Percentiles rank a stretch among this genome's conserved stretches.
phyloP scores from a whole-genome alignment of 176 grass and related monocot genomes.

The Elaeis guineensis region DNA sequence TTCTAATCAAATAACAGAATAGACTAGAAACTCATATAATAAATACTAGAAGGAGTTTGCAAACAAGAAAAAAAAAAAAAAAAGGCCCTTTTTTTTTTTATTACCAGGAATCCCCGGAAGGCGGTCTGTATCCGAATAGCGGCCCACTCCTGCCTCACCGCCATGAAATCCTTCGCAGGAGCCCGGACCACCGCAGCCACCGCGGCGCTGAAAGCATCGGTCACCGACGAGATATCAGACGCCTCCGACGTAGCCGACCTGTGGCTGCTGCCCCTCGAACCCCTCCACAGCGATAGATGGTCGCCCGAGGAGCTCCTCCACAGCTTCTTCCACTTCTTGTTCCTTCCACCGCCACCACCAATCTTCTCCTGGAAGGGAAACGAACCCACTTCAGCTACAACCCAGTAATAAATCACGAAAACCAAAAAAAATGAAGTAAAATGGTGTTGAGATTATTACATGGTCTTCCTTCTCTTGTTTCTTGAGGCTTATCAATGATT shows the following conservation, averaged over 20 bases:
- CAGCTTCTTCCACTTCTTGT: constrained; percentile 12
- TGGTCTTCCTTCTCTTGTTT: constrained; percentile 57
- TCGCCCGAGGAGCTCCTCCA: constrained; percentile 17
- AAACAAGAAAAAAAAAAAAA: background rate
- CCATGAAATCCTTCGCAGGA: background rate
- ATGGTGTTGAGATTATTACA: constrained; percentile 27
- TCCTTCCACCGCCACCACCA: background rate
- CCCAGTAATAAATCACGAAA: background rate
- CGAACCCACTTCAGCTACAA: background rate
- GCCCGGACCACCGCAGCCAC: constrained; percentile 31
- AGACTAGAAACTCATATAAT: too few species aligned
- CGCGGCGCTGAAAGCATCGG: constrained; percentile 53
- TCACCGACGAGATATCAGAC: constrained; percentile 47
- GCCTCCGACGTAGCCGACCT: constrained; percentile 39
- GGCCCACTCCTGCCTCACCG: constrained; percentile 10
- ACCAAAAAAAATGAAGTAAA: background rate
- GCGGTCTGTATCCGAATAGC: constrained; percentile 14
- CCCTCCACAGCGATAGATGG: background rate
- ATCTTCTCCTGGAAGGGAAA: constrained; percentile 1
- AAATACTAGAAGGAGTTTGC: too few species aligned
- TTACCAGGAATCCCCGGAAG: constrained; percentile 16
- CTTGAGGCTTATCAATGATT: constrained; percentile 77
- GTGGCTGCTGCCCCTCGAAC: constrained; percentile 26
- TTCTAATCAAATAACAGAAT: too few species aligned
- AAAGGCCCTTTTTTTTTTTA: background rate